A percentile compares a stretch with the other conserved stretches of the same genome.
phyloP scores from a whole-genome alignment of 129 eudicot species.

The Kitagawia praeruptora region DNA sequence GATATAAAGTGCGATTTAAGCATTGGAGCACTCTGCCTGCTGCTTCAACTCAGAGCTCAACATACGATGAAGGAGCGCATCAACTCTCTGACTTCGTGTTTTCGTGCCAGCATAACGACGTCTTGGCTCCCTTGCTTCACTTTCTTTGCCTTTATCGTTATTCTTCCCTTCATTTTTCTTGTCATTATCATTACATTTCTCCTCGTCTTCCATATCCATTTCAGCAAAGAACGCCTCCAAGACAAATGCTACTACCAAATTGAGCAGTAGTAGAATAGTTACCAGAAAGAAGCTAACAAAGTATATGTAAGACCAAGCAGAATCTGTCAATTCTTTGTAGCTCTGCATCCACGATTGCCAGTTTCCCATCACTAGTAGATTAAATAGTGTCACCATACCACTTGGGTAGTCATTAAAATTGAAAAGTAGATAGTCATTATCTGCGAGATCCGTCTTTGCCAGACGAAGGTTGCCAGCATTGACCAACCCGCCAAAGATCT shows the following conservation, averaged over 20 bases:
- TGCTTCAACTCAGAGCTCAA: constrained; percentile 59
- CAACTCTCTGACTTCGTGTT: constrained; percentile 78
- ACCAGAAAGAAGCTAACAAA: constrained; percentile 86
- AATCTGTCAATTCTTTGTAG: constrained; percentile 66
- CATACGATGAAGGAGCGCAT: constrained; percentile 81
- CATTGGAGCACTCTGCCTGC: constrained; percentile 21
- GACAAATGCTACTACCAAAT: constrained; percentile 94
- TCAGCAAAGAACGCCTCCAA: constrained; percentile 98
- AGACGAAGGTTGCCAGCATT: constrained; percentile 71
- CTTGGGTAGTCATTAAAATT: constrained; percentile 92
- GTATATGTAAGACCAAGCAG: constrained; percentile 59
- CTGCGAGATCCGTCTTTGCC: constrained; percentile 68
- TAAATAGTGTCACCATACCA: constrained; percentile 96
- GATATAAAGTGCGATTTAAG: constrained; percentile 8
- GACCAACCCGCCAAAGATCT: constrained; percentile 89
- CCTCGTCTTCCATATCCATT: constrained; percentile 62
- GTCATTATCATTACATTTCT: constrained; percentile 29
- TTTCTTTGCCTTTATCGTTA: constrained; percentile 36
- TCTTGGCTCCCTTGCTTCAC: constrained; percentile 18
- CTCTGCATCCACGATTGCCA: constrained; percentile 97
- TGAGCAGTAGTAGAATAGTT: constrained; percentile 62
- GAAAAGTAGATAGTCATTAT: constrained; percentile 80
- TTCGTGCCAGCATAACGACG: constrained; percentile 55
- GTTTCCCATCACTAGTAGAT: constrained; percentile 77
- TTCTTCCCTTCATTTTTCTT: constrained; percentile 33